Base-by-base conservation (phyloP, 306 rosid genomes). In the Malus domestica region DNA sequence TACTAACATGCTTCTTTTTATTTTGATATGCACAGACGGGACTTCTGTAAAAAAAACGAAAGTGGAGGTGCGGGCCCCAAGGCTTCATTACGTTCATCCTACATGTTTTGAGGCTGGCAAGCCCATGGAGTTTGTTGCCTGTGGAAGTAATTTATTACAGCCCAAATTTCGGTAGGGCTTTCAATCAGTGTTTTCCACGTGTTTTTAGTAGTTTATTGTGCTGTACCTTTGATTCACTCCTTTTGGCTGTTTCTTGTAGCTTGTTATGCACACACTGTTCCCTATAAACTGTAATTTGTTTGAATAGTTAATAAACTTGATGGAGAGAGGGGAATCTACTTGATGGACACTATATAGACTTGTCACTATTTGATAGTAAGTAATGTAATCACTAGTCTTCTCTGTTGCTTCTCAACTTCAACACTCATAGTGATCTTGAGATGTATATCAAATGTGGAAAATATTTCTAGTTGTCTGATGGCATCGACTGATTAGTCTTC, bases 71-170 rank as follows among this genome's bases (percentile, higher is more conserved):
- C 85, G 42, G 64, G 88, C 94, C 42, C 99, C 99, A 63, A 96
- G 81, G 85, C 97, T 96, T 85, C 98, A 96, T 86, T 89, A 89
- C 74, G 79, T 92, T 77, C 93, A 92, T 79, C 99, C 99, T 75
- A 83, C 83, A 55, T 89, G 79, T 87, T 96, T 96, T 72, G 99
- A 96, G 85, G 99, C 98, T 64, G 99, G 99, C 46, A 92, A 90
- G 80, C 93, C 99, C 52, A 85, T 96, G 97, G 97, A 96, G 76
- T 89, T 96, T 85, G 85, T 89, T 40, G 99, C 91, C 57, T 96
- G 99, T 85, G 99, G 98, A 72, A 89, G 96, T 82, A 89, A 92
- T 87, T 84, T 96, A 83, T 78, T 79, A 78, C 97, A 90, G 77
- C 88, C 96, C 35, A 96, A 96, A 81, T 84, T 92, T 88, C 91